Base-by-base conservation (phyloP, 495 filamentous ascomycete species). In the Penicillium lagena region DNA sequence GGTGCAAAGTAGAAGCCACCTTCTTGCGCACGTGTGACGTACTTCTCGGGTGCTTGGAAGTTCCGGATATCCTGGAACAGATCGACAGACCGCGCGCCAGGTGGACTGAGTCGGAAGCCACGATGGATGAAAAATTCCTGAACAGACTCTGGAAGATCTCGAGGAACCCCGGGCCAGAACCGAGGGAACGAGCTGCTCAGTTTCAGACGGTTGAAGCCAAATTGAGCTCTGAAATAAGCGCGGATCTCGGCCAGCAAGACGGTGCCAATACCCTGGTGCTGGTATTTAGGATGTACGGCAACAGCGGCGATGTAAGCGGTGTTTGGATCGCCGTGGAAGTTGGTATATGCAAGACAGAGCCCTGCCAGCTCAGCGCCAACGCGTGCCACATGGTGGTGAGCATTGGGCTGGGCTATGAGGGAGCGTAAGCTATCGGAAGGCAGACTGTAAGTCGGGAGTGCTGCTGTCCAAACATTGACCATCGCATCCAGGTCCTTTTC, bases 111-210 rank as follows among this genome's bases (percentile, higher is more conserved):
- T 30, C 55, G 56, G 43, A 71, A 71, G 27, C 74, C 74, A 29
- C 72, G 64, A 37, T 71, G 66, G 6, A 62, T 41, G 39, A 77
- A 76, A 50, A 76, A 76, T 1, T 65, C 46, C 28, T 71, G 63
- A 2, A 60, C 53, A 5, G 43, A 35, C 33, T 56, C 48, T 1
- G 66, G 55, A 22, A 77, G 48, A 43, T 73, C 66, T 11, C 51
- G 57, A 2, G 71, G 71, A 7, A 76, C 55, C 7, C 66, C 69
- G 12, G 72, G 71, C 69, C 70, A 77, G 42, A 77, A 70, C 1
- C 74, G 55, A 29, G 74, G 74, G 42, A 75, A 72, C 0, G 52
- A 49, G 36, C 70, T 75, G n/a, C 71, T 64, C 9, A 76, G 48
- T 7, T 59, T 54, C 12, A 68, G 28, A n/a, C 39, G 43, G 12